Evolutionary conservation across 345 rosid species (phyloP).

Genomic region (Salix suchowensis): DNA sequence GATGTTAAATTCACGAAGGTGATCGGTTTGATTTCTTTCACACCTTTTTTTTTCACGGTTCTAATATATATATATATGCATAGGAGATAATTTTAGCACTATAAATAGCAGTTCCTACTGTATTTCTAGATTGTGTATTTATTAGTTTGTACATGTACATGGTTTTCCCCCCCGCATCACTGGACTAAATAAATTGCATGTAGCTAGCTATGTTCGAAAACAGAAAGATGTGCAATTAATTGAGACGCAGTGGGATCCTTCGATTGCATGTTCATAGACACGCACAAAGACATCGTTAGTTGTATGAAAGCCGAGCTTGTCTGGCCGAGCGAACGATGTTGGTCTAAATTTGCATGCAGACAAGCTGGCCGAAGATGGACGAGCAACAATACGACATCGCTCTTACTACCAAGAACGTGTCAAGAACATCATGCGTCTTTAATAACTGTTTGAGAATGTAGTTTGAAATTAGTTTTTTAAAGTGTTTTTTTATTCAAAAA

Average conservation of each 20-base stretch:
- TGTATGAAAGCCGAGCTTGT: not conserved
- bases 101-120: too few species aligned
- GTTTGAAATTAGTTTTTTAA: too few species aligned
- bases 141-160: too few species aligned
- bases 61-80: too few species aligned
- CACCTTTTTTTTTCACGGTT: too few species aligned
- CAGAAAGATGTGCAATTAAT: conserved; percentile 13
- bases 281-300: not conserved
- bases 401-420: not conserved
- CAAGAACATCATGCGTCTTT: not conserved
- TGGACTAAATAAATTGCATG: not conserved
- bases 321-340: not conserved
- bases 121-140: too few species aligned
- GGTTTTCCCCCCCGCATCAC: too few species aligned
- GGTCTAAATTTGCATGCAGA: conserved; percentile 20
- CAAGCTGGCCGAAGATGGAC: conserved; percentile 4
- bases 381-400: not conserved
- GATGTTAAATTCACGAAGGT: too few species aligned
- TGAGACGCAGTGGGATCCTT: conserved; percentile 6
- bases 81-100: too few species aligned
- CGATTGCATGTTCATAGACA: not conserved
- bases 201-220: not conserved
- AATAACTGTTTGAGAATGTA: too few species aligned
- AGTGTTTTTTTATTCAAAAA: too few species aligned
- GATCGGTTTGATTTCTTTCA: not conserved